These are phyloP conservation scores for Kwoniella botswanensis DNA, from an alignment of 768 basidiomycete species.

Conservation along the genomic window DNA sequence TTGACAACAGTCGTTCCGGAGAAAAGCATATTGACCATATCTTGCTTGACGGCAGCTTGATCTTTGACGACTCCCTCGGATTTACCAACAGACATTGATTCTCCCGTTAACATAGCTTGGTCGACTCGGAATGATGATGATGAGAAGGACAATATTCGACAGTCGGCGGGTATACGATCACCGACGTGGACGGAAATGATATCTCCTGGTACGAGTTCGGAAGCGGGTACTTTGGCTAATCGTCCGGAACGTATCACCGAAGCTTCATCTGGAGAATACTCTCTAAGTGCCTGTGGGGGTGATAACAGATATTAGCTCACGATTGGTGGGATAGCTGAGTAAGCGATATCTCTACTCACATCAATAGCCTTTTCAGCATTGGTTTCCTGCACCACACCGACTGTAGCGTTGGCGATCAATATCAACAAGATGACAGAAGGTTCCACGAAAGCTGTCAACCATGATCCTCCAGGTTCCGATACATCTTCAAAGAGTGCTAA, in stretches of 20 bases:
- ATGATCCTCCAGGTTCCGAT: conserved; percentile 66
- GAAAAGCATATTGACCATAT: conserved; percentile 97
- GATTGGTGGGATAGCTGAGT: too few relatives aligned
- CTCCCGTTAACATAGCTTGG: conserved; percentile 95
- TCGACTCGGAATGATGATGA: conserved; percentile 94
- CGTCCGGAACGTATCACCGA: conserved; percentile 80
- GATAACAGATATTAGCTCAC: neutral
- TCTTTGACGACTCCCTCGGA: conserved; percentile 71
- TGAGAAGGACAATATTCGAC: conserved; percentile 81
- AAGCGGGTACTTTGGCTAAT: conserved; percentile 75
- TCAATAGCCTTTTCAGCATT: conserved; percentile 97
- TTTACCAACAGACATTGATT: conserved; percentile 88
- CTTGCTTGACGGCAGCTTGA: conserved; percentile 86
- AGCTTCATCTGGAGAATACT: conserved; percentile 96
- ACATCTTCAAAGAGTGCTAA: conserved; percentile 85
- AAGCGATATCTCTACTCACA: conserved; percentile 63
- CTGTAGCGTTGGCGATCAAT: conserved; percentile 93
- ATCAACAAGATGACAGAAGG: conserved; percentile 94
- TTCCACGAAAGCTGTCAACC: conserved; percentile 86
- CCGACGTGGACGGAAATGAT: conserved; percentile 89
- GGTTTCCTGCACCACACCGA: conserved; percentile 95
- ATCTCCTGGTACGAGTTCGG: conserved; percentile 92
- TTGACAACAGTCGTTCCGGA: conserved; percentile 96
- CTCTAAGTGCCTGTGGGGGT: conserved; percentile 77
- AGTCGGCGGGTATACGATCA: conserved; percentile 94